A percentile compares a stretch with the other conserved stretches of the same genome.
Evolutionary conservation across 768 basidiomycete species (phyloP).

Genomic region (Russula sp.): DNA sequence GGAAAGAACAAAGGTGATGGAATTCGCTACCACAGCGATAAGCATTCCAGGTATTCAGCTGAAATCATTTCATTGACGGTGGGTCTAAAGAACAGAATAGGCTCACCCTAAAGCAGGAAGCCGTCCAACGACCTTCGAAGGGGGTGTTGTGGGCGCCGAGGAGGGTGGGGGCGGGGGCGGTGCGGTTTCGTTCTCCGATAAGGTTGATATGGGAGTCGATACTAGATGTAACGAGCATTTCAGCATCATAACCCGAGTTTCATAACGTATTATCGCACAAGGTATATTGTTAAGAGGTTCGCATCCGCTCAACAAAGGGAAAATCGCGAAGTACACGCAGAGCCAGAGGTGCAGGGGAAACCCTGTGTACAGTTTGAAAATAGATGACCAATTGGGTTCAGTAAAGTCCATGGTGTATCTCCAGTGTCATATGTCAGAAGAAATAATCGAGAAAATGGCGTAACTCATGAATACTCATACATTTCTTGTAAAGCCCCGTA

Average conservation of each 20-base stretch:
- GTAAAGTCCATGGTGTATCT: background rate
- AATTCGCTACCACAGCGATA: constrained; percentile 23
- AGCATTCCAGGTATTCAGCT: constrained; percentile 30
- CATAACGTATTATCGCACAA: background rate
- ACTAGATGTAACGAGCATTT: constrained; percentile 2
- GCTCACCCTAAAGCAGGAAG: constrained; percentile 35
- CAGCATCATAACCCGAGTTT: background rate
- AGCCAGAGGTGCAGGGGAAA: background rate
- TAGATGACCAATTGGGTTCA: background rate
- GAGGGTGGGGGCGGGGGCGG: background rate
- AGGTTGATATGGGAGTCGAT: background rate
- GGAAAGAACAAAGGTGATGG: too few species aligned
- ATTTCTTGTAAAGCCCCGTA: constrained; percentile 1
- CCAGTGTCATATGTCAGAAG: background rate
- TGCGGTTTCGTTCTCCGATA: background rate
- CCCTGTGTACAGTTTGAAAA: background rate
- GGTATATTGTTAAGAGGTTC: background rate
- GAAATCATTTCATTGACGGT: background rate
- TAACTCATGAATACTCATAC: background rate
- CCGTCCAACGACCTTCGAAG: constrained; percentile 35
- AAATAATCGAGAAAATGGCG: background rate
- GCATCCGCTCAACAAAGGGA: constrained; percentile 8
- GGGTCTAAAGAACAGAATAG: background rate
- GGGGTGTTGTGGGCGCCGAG: constrained; percentile 31
- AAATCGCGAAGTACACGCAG: background rate